Evolutionary conservation across 1,284 basidiomycete species (phyloP).

Genomic region (Ceratorhiza oryzae-sativae): DNA sequence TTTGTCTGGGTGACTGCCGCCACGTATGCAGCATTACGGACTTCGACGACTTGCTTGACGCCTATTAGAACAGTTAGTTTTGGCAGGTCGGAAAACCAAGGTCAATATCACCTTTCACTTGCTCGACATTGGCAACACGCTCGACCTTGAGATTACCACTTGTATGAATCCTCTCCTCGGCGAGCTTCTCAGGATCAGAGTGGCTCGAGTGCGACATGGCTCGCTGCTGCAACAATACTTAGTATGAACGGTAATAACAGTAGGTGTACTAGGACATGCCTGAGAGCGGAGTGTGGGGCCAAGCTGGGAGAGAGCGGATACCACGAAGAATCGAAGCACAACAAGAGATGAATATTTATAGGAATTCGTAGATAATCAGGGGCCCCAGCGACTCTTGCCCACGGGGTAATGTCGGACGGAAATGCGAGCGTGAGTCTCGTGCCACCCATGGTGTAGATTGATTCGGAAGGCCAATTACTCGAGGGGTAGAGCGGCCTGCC

Average conservation of each 20-base stretch:
- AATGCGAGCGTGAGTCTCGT: background rate
- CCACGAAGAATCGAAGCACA: constrained; percentile 37
- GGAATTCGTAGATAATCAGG: constrained; percentile 23
- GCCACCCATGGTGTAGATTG: background rate
- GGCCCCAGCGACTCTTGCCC: constrained; percentile 3
- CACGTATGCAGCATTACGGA: constrained; percentile 44
- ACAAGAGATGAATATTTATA: constrained; percentile 34
- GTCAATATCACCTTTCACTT: constrained; percentile 44
- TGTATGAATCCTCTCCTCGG: constrained; percentile 34
- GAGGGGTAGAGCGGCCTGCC: background rate
- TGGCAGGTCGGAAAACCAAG: background rate
- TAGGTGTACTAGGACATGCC: background rate
- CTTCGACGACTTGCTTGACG: constrained; percentile 23
- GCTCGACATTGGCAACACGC: constrained; percentile 39
- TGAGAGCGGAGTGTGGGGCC: constrained; percentile 22
- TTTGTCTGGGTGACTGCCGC: constrained; percentile 45
- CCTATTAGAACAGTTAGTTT: constrained; percentile 8
- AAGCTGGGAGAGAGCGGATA: constrained; percentile 24
- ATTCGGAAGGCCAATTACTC: background rate
- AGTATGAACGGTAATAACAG: background rate
- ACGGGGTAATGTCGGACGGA: constrained; percentile 31
- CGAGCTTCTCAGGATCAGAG: constrained; percentile 40
- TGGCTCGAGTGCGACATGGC: constrained; percentile 32
- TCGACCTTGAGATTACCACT: constrained; percentile 34
- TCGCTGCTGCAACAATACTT: background rate